phyloP scores from a whole-genome alignment of 257 asterid species.

The Apocynum venetum region DNA sequence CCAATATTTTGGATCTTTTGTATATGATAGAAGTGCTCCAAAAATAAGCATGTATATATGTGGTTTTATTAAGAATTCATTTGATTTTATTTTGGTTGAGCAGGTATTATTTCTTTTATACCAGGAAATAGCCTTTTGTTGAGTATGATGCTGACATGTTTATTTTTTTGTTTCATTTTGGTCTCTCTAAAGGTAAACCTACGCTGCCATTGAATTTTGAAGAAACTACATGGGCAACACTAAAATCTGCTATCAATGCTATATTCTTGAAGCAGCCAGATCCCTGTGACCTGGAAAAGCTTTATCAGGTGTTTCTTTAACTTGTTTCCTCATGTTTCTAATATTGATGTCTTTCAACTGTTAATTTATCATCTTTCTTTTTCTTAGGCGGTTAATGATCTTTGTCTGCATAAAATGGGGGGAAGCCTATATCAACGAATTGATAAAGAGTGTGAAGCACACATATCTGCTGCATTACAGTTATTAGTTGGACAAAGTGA shows the following conservation, averaged over 20 bases:
- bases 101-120: not conserved
- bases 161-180: not conserved
- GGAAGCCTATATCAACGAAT: conserved; percentile 83
- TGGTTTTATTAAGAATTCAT: not conserved
- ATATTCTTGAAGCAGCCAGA: conserved; percentile 90
- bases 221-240: conserved; percentile 89
- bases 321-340: conserved; percentile 1
- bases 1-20: not conserved
- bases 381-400: conserved; percentile 79
- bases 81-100: not conserved
- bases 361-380: conserved; percentile 25
- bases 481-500: conserved; percentile 91
- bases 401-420: conserved; percentile 94
- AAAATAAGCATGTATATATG: not conserved
- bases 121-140: not conserved
- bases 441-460: conserved; percentile 82
- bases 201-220: conserved; percentile 75
- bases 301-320: conserved; percentile 62
- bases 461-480: conserved; percentile 60
- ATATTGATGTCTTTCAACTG: conserved; percentile 8
- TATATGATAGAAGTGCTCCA: no score
- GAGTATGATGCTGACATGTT: not conserved
- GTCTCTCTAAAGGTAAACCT: conserved; percentile 64
- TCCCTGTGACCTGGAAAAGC: conserved; percentile 91
- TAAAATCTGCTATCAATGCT: conserved; percentile 84